Evolutionary conservation across 1,284 basidiomycete genomes (phyloP), one percentile per base, ranked within the genome.

Genomic region (Naganishia liquefaciens): DNA sequence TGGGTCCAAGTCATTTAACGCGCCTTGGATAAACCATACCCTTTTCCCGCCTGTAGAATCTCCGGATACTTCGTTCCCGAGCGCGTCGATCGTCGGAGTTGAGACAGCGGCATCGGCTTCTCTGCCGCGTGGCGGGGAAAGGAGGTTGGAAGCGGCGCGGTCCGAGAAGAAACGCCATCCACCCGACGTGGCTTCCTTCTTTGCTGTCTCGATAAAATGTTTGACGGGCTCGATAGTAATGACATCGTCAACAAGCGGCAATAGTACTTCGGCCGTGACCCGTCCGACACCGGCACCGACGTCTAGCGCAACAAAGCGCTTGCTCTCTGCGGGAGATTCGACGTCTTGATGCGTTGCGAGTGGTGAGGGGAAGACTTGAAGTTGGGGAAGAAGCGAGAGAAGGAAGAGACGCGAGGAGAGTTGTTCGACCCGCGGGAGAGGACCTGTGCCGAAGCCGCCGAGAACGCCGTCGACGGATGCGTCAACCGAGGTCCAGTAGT

Each of bases 201-300:
- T 79, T 0, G 91, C 93, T 72, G 89, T 85, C 44, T 83, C 78
- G 27, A 95, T 82, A 75, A 96, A 93, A 44, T 84, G 78, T 27
- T 82, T 82, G 1, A 92, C 90, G 2, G 93, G 93, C 75, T 97
- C 93, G 64, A 93, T 84, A 43, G 95, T 83, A 46, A 93, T 86
- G 46, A 96, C 89, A 72, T 92, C 88, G 37, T 87, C 84, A 67
- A 93, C 84, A 54, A 96, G 85, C 70, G 88, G 88, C 5, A 96
- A 84, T 11, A 97, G 85, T 13, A 92, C 89, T 68, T 89, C 87
- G 5, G 85, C 82, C 0, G 92, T 94, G 37, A 95, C 92, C 61
- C 94, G 86, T 9, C 94, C 93, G 54, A 97, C 88, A 2, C 93
- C 93, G 19, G 92, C 78, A 27, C 83, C 93, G 60, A 93, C 90